Evolutionary conservation across 1,139 yeast species (phyloP).

Genomic region (Zygosaccharomyces pseudobailii): DNA sequence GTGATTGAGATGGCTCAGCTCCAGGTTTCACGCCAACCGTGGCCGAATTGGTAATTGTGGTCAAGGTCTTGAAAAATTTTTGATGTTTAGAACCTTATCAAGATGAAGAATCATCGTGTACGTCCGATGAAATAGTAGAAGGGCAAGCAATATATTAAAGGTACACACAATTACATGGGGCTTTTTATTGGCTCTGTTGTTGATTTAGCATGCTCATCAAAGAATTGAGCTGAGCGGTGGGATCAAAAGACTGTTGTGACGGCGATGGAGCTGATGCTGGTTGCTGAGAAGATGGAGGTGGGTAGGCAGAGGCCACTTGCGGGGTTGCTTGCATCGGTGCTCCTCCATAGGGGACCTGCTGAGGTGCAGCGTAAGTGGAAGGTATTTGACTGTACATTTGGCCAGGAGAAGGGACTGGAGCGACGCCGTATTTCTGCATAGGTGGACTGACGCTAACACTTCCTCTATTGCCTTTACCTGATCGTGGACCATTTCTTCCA

Average conservation of each 20-base stretch:
- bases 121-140: neutral
- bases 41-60: neutral
- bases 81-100: neutral
- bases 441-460: slow-evolving; percentile 8
- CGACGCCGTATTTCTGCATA: slow-evolving; percentile 10
- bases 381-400: slow-evolving; percentile 21
- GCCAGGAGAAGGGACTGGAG: slow-evolving; percentile 21
- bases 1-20: neutral
- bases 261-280: slow-evolving; percentile 16
- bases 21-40: neutral
- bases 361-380: slow-evolving; percentile 20
- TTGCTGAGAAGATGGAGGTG: slow-evolving; percentile 22
- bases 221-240: slow-evolving; percentile 39
- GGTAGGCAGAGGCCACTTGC: slow-evolving; percentile 15
- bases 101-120: neutral
- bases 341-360: slow-evolving; percentile 8
- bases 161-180: neutral
- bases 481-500: slow-evolving; percentile 80
- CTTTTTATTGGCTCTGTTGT: slow-evolving; percentile 22
- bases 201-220: slow-evolving; percentile 40
- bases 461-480: slow-evolving; percentile 53
- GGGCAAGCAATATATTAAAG: neutral
- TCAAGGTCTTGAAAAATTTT: neutral
- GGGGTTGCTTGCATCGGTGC: slow-evolving; percentile 19
- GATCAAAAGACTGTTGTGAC: slow-evolving; percentile 30